phyloP scores from a whole-genome alignment of 2,329 filamentous ascomycete genomes.

The Pestalotiopsis sp. region DNA sequence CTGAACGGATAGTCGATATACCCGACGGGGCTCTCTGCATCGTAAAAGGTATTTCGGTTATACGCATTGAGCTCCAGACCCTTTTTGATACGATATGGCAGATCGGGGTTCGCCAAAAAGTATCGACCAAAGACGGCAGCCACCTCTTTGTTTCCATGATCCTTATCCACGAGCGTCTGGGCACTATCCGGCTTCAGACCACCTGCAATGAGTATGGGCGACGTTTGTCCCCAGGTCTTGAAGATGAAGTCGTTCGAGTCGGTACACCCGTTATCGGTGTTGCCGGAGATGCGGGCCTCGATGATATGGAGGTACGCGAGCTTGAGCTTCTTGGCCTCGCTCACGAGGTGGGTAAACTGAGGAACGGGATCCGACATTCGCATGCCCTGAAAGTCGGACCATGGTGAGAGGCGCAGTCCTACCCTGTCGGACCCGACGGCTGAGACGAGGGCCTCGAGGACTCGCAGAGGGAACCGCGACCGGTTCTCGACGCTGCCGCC shows the following conservation, averaged over 20 bases:
- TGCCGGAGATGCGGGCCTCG: constrained; percentile 53
- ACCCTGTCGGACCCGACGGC: constrained; percentile 51
- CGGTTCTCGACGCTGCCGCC: constrained; percentile 48
- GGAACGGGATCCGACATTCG: constrained; percentile 61
- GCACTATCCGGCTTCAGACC: constrained; percentile 30
- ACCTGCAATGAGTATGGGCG: constrained; percentile 33
- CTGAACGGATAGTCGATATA: constrained; percentile 40
- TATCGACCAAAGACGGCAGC: constrained; percentile 33
- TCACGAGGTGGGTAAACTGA: constrained; percentile 61
- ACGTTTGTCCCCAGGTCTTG: constrained; percentile 29
- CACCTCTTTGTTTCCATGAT: constrained; percentile 30
- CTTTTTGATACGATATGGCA: constrained; percentile 26
- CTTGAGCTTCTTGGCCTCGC: constrained; percentile 48
- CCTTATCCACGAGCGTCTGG: constrained; percentile 26
- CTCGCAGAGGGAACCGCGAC: constrained; percentile 51
- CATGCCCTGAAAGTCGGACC: constrained; percentile 63
- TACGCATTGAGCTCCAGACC: constrained; percentile 26
- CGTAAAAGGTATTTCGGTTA: constrained; percentile 26
- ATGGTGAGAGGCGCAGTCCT: constrained; percentile 61
- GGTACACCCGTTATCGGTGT: constrained; percentile 35
- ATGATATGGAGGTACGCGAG: constrained; percentile 64
- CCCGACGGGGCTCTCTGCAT: constrained; percentile 22
- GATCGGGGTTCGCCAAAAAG: constrained; percentile 33
- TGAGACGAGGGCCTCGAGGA: constrained; percentile 38
- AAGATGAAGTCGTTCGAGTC: constrained; percentile 35